Evolutionary conservation across 2,329 filamentous ascomycete species (phyloP), one percentile per base, ranked within the genome.

Genomic region (Trichoderma lentiforme): DNA sequence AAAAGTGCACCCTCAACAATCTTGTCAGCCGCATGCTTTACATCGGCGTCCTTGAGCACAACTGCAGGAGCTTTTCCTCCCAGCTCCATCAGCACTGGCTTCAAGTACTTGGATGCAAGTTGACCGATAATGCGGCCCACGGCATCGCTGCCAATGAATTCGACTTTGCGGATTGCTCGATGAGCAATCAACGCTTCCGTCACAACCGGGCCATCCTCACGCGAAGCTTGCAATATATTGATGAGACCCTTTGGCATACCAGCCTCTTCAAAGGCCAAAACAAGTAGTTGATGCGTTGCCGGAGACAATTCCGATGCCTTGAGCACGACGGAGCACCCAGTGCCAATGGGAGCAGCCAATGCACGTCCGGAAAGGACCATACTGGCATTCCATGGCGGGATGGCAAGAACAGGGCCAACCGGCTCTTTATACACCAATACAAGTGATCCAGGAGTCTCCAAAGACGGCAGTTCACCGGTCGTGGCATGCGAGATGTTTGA

Each of bases 371-470:
- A 43, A 15, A 72, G 56, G 24, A 72, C 18, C 39, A 68, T 28
- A 0, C 43, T 32, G 0, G 30, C 64, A 4, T 68, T 68, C 70
- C 94, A 97, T 5, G 94, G 93, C 1, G 92, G 92, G 80, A 97
- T 94, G 3, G 89, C 90, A 30, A 96, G 83, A 15, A 95, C 86
- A 6, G 95, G 93, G 1, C 94, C 94, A 76, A 89, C 93, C 0
- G 94, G 93, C 81, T 95, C 92, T 78, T 90, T 91, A 74, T 68
- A 58, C 6, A 72, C 64, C 18, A 72, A 15, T 6, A 47, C 64
- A 11, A 68, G 9, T 7, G 70, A 57, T 51, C 63, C 63, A n/a
- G 36, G 30, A 3, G 24, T 6, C 4, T 72, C 63, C 3, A 68
- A 47, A 1, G 70, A 64, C 12, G 63, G 70, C 8, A 72, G 21